These are phyloP conservation scores for Hirsutella thompsonii DNA, from an alignment of 2,329 filamentous ascomycete genomes.

Conservation along the genomic window DNA sequence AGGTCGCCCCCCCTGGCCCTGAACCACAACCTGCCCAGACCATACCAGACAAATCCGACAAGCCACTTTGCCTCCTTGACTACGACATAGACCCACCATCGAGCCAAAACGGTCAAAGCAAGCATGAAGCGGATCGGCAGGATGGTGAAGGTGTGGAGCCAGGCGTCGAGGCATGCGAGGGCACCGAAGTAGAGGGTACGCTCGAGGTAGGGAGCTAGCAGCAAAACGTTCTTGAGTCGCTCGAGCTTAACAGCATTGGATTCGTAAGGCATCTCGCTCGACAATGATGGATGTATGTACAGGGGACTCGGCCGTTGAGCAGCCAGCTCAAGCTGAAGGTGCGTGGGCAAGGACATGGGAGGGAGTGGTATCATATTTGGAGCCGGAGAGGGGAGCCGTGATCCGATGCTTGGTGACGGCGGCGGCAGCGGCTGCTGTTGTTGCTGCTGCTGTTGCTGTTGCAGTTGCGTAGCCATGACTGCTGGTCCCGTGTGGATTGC, in stretches of 20 bases:
- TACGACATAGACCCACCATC: conserved; percentile 67
- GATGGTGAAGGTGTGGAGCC: conserved; percentile 95
- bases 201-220: conserved; percentile 72
- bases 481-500: conserved; percentile 8
- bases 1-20: conserved; percentile 30
- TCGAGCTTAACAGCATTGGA: conserved; percentile 88
- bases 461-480: background rate
- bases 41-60: conserved; percentile 64
- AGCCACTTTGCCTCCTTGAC: conserved; percentile 61
- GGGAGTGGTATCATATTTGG: conserved; percentile 46
- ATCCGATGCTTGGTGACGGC: conserved; percentile 9
- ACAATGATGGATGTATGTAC: conserved; percentile 49
- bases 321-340: conserved; percentile 52
- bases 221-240: conserved; percentile 75
- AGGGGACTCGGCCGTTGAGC: conserved; percentile 48
- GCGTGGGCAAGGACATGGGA: conserved; percentile 53
- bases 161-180: conserved; percentile 84
- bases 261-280: conserved; percentile 63
- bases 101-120: conserved; percentile 60
- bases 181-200: conserved; percentile 77
- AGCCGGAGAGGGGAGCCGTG: conserved; percentile 32
- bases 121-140: conserved; percentile 79
- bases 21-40: conserved; percentile 66
- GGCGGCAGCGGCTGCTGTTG: conserved; percentile 6
- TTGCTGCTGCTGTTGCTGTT: background rate